Evolutionary conservation across 805 yeast species (phyloP).

Genomic region (Sugiyamaella lignohabitans): DNA sequence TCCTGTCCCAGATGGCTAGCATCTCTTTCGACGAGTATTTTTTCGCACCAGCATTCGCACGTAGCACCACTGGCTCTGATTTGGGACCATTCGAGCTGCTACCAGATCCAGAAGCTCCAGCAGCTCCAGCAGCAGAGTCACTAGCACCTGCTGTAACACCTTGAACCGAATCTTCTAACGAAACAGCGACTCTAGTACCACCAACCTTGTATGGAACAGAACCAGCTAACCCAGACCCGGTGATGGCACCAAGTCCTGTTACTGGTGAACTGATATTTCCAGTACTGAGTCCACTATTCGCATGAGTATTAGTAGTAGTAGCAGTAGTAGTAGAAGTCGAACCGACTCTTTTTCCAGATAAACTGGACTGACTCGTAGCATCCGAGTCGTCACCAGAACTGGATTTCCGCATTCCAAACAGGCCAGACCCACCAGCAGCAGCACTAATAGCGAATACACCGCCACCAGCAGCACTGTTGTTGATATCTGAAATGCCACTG

Average conservation of each 20-base stretch:
- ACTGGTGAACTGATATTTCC: no score
- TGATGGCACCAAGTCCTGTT: background rate
- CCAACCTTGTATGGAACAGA: background rate
- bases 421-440: background rate
- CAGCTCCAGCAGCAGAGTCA: background rate
- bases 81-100: constrained; percentile 1
- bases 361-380: background rate
- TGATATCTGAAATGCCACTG: background rate
- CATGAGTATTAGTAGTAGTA: no score
- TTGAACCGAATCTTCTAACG: no score
- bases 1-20: constrained; percentile 41
- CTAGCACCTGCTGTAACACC: no score
- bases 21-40: constrained; percentile 48
- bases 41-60: constrained; percentile 35
- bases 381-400: background rate
- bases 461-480: background rate
- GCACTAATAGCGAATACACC: constrained; percentile 4
- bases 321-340: no score
- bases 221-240: background rate
- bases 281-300: background rate
- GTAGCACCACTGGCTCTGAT: constrained; percentile 1
- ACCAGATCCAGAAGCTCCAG: background rate
- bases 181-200: background rate
- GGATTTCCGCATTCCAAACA: background rate
- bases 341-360: no score